Percentiles rank a stretch among this genome's conserved stretches.
Evolutionary conservation across 2,329 filamentous ascomycete species (phyloP).

Genomic region (Ceratocystis alfenasii): DNA sequence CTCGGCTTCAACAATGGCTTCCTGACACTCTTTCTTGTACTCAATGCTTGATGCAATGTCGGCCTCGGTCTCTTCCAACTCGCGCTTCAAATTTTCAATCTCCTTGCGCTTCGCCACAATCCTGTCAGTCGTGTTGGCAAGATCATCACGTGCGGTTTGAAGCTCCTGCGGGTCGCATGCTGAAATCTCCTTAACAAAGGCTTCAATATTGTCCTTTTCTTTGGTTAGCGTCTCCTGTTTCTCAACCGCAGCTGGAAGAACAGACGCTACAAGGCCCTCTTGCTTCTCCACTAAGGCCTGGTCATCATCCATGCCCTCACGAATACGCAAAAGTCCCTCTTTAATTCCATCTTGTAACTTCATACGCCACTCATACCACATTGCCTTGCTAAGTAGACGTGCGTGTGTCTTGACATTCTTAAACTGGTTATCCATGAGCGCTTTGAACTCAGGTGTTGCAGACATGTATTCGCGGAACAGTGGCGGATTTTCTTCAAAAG

Average conservation of each 20-base stretch:
- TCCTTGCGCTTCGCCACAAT: conserved; percentile 57
- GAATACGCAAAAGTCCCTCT: conserved; percentile 63
- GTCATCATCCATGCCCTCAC: conserved; percentile 65
- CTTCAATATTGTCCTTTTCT: conserved; percentile 56
- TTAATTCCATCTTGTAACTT: conserved; percentile 72
- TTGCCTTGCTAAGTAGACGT: conserved; percentile 78
- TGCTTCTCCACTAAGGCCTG: conserved; percentile 54
- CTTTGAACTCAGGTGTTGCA: conserved; percentile 68
- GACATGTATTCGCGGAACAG: conserved; percentile 86
- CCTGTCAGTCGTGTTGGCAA: conserved; percentile 53
- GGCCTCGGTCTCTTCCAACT: conserved; percentile 55
- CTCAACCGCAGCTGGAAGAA: conserved; percentile 53
- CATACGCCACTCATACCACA: conserved; percentile 98
- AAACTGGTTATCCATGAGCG: conserved; percentile 90
- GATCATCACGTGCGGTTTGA: conserved; percentile 54
- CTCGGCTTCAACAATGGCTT: conserved; percentile 73
- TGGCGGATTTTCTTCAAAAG: conserved; percentile 77
- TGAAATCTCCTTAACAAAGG: conserved; percentile 60
- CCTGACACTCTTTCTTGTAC: conserved; percentile 52
- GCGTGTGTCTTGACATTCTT: conserved; percentile 94
- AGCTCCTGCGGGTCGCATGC: conserved; percentile 74
- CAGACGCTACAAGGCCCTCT: conserved; percentile 52
- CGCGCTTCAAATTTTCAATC: conserved; percentile 52
- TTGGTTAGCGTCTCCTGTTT: conserved; percentile 49
- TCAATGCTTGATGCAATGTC: conserved; percentile 50